Conservation (phyloP, 495 filamentous ascomycete species). For the Lentithecium fluviatile region DNA sequence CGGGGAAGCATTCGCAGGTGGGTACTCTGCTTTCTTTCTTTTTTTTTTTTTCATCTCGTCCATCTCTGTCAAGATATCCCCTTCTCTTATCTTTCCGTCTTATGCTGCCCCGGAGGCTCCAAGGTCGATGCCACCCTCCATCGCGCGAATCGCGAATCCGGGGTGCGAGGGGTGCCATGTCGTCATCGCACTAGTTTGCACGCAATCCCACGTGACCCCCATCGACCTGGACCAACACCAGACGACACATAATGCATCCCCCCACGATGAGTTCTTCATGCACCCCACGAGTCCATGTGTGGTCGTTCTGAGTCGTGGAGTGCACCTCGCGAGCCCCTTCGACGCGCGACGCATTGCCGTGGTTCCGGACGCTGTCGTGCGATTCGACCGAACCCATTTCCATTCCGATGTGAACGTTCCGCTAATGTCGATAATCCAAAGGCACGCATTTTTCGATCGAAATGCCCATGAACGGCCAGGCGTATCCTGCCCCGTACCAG, state of each 20-base stretch:
- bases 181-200: conserved; percentile 20
- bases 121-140: no score
- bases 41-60: not conserved
- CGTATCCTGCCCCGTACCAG: conserved; percentile 8
- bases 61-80: not conserved
- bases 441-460: conserved; percentile 10
- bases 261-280: conserved; percentile 4
- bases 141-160: not conserved
- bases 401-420: conserved; percentile 16
- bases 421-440: conserved; percentile 8
- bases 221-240: not conserved
- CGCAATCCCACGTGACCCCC: conserved; percentile 26
- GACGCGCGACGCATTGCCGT: no score
- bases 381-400: no score
- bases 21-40: not conserved
- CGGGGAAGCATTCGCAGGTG: conserved; percentile 7
- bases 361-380: no score
- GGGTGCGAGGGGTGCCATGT: conserved; percentile 13
- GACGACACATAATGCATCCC: not conserved
- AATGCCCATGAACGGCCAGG: conserved; percentile 17
- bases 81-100: not conserved
- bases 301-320: no score
- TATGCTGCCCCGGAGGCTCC: no score
- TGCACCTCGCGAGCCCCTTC: no score
- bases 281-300: conserved; percentile 22